These are phyloP conservation scores for Aureobasidium leucospermi DNA, from an alignment of 2,329 filamentous ascomycete species.

Conservation along the genomic window DNA sequence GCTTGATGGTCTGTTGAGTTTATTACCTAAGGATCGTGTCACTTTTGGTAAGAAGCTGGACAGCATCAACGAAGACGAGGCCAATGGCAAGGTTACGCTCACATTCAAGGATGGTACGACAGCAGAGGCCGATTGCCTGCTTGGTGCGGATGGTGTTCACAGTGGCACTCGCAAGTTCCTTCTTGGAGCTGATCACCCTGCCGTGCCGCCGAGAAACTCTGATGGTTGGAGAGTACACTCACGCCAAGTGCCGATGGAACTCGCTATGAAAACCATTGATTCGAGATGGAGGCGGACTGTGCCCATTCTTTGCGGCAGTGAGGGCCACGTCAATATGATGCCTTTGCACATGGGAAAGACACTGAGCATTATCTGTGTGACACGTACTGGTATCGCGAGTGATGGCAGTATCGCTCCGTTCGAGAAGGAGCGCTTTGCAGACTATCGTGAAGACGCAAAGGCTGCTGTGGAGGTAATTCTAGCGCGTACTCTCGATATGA, in stretches of 20 bases:
- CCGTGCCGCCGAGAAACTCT: conserved; percentile 24
- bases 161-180: conserved; percentile 41
- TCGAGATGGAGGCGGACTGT: conserved; percentile 25
- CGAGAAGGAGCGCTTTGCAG: conserved; percentile 11
- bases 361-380: conserved; percentile 13
- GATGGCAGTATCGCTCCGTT: conserved; percentile 7
- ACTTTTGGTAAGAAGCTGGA: conserved; percentile 39
- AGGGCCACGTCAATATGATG: conserved; percentile 27
- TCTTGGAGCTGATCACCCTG: conserved; percentile 29
- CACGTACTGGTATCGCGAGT: conserved; percentile 10
- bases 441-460: conserved; percentile 14
- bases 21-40: conserved; percentile 36
- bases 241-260: conserved; percentile 24
- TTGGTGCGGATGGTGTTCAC: conserved; percentile 49
- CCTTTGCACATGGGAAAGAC: conserved; percentile 25
- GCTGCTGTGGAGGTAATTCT: conserved; percentile 9
- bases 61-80: conserved; percentile 27
- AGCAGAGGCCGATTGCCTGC: conserved; percentile 39
- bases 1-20: conserved; percentile 41
- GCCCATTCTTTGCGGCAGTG: conserved; percentile 26
- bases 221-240: conserved; percentile 28
- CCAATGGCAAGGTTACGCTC: conserved; percentile 27
- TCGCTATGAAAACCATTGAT: conserved; percentile 24
- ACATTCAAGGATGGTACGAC: conserved; percentile 43
- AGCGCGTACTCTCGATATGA: not conserved